These are phyloP conservation scores for Diospyros lotus DNA, from an alignment of 148 eudicot genomes.

Conservation along the genomic window DNA sequence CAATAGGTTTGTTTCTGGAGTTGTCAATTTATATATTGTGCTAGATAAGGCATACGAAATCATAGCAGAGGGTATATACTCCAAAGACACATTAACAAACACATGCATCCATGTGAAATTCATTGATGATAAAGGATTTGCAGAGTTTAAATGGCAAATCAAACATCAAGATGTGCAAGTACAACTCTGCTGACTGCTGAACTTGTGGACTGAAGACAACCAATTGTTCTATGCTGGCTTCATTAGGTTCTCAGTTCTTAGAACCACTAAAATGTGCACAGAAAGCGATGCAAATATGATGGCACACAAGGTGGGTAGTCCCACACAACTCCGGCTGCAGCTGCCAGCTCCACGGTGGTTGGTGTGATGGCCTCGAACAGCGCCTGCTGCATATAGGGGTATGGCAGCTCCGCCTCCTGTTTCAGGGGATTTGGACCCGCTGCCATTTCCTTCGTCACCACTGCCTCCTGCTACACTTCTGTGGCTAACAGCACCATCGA, in stretches of 20 bases:
- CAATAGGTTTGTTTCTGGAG: too few species aligned
- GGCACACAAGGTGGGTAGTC: background rate
- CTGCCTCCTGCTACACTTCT: background rate
- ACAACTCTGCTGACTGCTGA: too few species aligned
- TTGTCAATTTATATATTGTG: too few species aligned
- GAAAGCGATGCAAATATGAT: background rate
- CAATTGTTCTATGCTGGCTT: background rate
- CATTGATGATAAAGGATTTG: too few species aligned
- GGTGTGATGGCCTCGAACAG: background rate
- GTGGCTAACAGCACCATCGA: background rate
- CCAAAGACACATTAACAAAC: too few species aligned
- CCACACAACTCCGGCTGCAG: slow-evolving; percentile 3
- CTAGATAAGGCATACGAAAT: too few species aligned
- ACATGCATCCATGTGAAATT: too few species aligned
- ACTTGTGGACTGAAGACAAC: background rate
- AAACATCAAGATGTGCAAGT: too few species aligned
- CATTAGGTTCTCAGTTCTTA: too few species aligned
- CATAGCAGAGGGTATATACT: too few species aligned
- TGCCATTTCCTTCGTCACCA: background rate
- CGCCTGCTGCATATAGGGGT: slow-evolving; percentile 5
- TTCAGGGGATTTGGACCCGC: slow-evolving; percentile 1
- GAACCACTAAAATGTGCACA: background rate
- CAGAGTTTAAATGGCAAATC: too few species aligned
- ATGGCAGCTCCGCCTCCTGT: background rate
- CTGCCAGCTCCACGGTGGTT: background rate